A percentile compares a stretch with the other conserved stretches of the same genome.
Evolutionary conservation across 208 protist species (phyloP).

Genomic region (Leishmania tropica): DNA sequence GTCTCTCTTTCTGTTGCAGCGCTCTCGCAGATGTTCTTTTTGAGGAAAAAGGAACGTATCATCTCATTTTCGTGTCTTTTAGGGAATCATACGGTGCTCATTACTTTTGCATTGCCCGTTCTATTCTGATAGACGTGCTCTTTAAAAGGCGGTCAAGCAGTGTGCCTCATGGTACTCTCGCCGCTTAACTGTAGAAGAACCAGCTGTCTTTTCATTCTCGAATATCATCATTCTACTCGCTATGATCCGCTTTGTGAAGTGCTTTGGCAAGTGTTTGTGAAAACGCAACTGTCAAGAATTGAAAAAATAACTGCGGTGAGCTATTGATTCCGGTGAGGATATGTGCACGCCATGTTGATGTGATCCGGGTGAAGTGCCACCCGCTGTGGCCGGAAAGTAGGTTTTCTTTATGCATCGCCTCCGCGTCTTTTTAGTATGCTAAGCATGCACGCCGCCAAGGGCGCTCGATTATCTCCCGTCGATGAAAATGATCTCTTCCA

Average conservation of each 20-base stretch:
- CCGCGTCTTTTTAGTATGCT: not conserved
- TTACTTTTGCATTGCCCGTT: not conserved
- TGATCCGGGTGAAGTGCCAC: not conserved
- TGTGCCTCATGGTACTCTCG: not conserved
- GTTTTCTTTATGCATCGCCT: not conserved
- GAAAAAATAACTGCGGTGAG: not conserved
- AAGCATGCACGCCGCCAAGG: too few relatives aligned
- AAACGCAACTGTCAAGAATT: not conserved
- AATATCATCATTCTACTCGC: not conserved
- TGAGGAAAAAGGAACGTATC: not conserved
- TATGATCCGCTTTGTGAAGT: not conserved
- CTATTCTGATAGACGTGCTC: not conserved
- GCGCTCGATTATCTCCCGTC: not conserved
- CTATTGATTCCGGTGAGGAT: not conserved
- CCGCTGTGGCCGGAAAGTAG: not conserved
- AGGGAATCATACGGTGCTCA: not conserved
- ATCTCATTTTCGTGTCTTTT: not conserved
- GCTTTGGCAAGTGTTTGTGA: not conserved
- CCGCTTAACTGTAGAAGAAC: not conserved
- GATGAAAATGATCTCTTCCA: not conserved
- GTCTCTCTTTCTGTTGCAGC: not conserved
- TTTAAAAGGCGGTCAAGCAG: not conserved
- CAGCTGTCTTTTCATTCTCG: not conserved
- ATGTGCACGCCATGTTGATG: not conserved
- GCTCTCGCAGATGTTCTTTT: not conserved